Evolutionary conservation across 371 early-diverging fungal species (phyloP).

Genomic region (Umbelopsis sp.): DNA sequence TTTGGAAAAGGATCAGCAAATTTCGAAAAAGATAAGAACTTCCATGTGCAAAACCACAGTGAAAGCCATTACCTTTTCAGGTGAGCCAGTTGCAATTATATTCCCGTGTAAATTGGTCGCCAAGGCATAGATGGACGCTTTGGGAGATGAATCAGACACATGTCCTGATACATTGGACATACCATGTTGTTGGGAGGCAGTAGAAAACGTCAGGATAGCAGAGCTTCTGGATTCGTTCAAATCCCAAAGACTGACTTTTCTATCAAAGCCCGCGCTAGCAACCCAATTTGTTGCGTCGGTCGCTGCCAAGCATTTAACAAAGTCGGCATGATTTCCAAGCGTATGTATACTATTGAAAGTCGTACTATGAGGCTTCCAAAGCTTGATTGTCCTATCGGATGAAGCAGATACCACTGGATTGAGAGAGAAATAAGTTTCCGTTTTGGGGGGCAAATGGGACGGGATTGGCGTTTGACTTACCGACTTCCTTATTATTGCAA

Average conservation of each 20-base stretch:
- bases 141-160: slow-evolving; percentile 48
- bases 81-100: slow-evolving; percentile 82
- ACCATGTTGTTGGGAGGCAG: neutral
- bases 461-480: slow-evolving; percentile 33
- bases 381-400: slow-evolving; percentile 87
- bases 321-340: slow-evolving; percentile 88
- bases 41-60: too few species aligned
- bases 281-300: slow-evolving; percentile 76
- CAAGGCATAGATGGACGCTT: slow-evolving; percentile 78
- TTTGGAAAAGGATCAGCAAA: neutral
- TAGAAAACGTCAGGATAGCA: slow-evolving; percentile 6
- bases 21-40: neutral
- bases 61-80: slow-evolving; percentile 69
- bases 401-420: slow-evolving; percentile 83
- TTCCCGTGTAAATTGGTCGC: slow-evolving; percentile 74
- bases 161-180: neutral
- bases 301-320: slow-evolving; percentile 81
- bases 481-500: slow-evolving; percentile 60
- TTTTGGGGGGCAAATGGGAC: neutral
- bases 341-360: slow-evolving; percentile 48
- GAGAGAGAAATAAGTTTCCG: neutral
- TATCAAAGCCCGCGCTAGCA: slow-evolving; percentile 94
- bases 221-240: slow-evolving; percentile 58
- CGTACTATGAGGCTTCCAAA: slow-evolving; percentile 72
- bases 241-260: slow-evolving; percentile 90